Base-by-base conservation (phyloP, 1,284 basidiomycete species). In the Ustilago tritici region DNA sequence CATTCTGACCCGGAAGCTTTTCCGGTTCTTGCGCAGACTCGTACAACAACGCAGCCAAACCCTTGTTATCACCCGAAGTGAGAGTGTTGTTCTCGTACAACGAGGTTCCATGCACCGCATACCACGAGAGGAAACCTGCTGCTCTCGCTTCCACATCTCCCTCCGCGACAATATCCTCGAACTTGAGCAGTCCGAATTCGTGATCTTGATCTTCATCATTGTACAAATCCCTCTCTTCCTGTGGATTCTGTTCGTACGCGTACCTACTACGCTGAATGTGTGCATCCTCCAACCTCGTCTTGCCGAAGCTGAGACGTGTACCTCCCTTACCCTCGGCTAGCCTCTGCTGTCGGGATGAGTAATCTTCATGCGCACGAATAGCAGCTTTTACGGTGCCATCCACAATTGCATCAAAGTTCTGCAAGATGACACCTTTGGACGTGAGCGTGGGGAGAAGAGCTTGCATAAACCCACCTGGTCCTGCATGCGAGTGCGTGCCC, bases 401-500 rank as follows among this genome's bases (percentile, higher is more conserved):
- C 31, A 93, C 88, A 79, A 93, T 92, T 2, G 92, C 92, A 65
- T 90, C 89, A 38, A 91, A 91, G 28, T 80, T 86, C 68, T 87
- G 80, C 63, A 80, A 61, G 69, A 93, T 91, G 78, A 93, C 92
- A 19, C 93, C 93, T 3, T 92, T 88, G 9, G 92, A 89, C 4
- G 92, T 93, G 41, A 93, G 73, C 81, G 93, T 92, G 0, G 92
- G 92, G 32, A 94, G 89, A 34, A 94, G 89, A 79, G 93, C 89
- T 87, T 86, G 80, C 69, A 92, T 88, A 85, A 92, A 94, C 0
- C 93, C 93, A 35, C 92, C 93, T 17, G 93, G 92, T 17, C 93
- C 93, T 1, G 91, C 88, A 84, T 94, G 93, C 76, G 88, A 89
- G 83, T 94, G 93, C 0, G 93, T 94, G 47, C 92, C 91, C 31